These are phyloP conservation scores for Stephania cephalantha DNA, from an alignment of 164 flowering plant genomes.

Conservation along the genomic window DNA sequence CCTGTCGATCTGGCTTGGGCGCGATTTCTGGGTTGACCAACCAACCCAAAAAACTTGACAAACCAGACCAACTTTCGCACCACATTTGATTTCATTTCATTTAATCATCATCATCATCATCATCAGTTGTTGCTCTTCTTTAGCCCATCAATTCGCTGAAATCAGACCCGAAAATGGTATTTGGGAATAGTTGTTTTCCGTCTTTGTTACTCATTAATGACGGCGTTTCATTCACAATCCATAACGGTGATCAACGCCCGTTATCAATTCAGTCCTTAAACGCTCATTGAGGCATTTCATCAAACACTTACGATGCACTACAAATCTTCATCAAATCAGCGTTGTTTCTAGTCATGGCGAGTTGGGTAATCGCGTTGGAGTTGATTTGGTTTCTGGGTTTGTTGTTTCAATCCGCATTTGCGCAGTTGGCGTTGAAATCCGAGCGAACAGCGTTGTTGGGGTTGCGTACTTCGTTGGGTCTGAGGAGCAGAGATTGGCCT, in stretches of 20 bases:
- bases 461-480: slow-evolving; percentile 74
- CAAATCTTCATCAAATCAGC: background rate
- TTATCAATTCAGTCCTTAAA: background rate
- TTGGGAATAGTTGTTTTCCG: background rate
- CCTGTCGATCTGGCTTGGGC: background rate
- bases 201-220: background rate
- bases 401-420: slow-evolving; percentile 14
- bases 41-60: background rate
- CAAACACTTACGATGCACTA: background rate
- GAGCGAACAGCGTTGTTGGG: slow-evolving; percentile 50
- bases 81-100: background rate
- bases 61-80: background rate
- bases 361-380: background rate
- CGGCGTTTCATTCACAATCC: background rate
- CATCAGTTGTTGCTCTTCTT: background rate
- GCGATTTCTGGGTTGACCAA: background rate
- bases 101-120: background rate
- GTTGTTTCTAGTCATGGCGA: background rate
- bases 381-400: background rate
- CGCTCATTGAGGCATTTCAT: slow-evolving; percentile 1
- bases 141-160: background rate
- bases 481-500: slow-evolving; percentile 85
- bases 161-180: background rate
- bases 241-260: background rate
- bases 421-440: slow-evolving; percentile 9